phyloP scores from a whole-genome alignment of 2,329 filamentous ascomycete species.

The Cytospora piceae region DNA sequence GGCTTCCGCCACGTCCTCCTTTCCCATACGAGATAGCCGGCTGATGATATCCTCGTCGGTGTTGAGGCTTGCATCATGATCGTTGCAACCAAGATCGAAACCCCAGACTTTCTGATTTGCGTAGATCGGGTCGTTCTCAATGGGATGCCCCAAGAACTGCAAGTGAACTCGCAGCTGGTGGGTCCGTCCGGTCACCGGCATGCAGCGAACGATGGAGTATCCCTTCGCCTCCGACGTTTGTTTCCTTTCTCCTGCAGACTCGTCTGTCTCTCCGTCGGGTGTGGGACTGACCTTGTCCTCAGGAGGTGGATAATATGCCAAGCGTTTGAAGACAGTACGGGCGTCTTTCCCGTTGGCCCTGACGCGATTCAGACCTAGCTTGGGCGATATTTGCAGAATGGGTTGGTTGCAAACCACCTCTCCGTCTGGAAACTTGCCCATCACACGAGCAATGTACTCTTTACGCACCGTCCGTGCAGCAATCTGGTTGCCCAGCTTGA shows the following conservation, averaged over 20 bases:
- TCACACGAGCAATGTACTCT: slow-evolving; percentile 91
- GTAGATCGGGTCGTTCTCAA: slow-evolving; percentile 97
- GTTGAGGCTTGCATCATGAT: slow-evolving; percentile 67
- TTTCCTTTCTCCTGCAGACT: slow-evolving; percentile 35
- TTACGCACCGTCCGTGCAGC: slow-evolving; percentile 83
- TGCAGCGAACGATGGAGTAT: slow-evolving; percentile 92
- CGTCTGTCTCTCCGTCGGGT: slow-evolving; percentile 32
- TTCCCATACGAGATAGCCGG: slow-evolving; percentile 86
- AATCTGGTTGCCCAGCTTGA: slow-evolving; percentile 76
- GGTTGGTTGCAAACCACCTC: slow-evolving; percentile 92
- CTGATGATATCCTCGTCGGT: slow-evolving; percentile 90
- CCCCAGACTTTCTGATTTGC: slow-evolving; percentile 94
- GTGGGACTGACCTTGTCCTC: slow-evolving; percentile 33
- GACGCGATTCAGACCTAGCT: slow-evolving; percentile 92
- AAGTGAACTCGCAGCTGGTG: slow-evolving; percentile 95
- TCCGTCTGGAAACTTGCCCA: slow-evolving; percentile 87
- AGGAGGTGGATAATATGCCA: slow-evolving; percentile 83
- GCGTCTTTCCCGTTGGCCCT: slow-evolving; percentile 89
- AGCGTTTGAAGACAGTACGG: slow-evolving; percentile 84
- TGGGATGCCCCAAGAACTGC: slow-evolving; percentile 92
- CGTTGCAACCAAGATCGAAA: slow-evolving; percentile 69
- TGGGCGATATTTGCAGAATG: slow-evolving; percentile 91
- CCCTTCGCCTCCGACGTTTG: slow-evolving; percentile 65
- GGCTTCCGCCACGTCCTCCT: slow-evolving; percentile 87
- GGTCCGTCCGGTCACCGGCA: slow-evolving; percentile 90